Percentiles rank a stretch among this genome's conserved stretches.
Evolutionary conservation across 139 green algal species (phyloP).

Genomic region (Picocystis salinarum): DNA sequence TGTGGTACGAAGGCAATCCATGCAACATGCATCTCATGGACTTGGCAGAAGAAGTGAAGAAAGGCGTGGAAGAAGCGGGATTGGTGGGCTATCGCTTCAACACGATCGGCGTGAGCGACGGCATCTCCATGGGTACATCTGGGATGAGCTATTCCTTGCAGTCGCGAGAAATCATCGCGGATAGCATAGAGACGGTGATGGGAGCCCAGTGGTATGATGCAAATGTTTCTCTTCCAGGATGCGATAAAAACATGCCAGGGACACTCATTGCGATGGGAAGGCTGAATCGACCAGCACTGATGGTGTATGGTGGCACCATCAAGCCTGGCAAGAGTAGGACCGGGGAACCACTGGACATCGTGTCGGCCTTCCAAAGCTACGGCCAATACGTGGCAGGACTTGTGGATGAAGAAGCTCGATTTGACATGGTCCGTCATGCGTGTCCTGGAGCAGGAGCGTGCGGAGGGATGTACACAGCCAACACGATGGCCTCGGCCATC

Average conservation of each 20-base stretch:
- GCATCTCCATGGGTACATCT: conserved; percentile 96
- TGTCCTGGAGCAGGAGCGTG: conserved; percentile 22
- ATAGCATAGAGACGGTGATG: conserved; percentile 96
- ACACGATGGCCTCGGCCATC: conserved; percentile 94
- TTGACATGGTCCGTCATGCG: conserved; percentile 36
- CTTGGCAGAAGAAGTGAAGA: conserved; percentile 77
- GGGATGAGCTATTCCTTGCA: conserved; percentile 80
- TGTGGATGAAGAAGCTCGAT: conserved; percentile 63
- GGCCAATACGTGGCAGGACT: conserved; percentile 60
- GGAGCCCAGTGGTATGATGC: conserved; percentile 84
- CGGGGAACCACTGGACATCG: conserved; percentile 67
- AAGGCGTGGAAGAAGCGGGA: conserved; percentile 54
- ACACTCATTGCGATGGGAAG: conserved; percentile 88
- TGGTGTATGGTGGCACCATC: conserved; percentile 98
- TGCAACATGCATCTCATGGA: conserved; percentile 99
- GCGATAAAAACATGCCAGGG: conserved; percentile 98
- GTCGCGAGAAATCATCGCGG: conserved; percentile 74
- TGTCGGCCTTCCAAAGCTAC: conserved; percentile 90
- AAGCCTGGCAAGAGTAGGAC: conserved; percentile 29
- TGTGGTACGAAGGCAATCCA: conserved; percentile 98
- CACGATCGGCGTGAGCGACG: conserved; percentile 75
- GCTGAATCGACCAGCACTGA: conserved; percentile 82
- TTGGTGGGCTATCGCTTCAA: conserved; percentile 75
- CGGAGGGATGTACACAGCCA: conserved; percentile 96
- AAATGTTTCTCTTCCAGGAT: conserved; percentile 73